Percentiles rank a stretch among this genome's conserved stretches.
These are phyloP conservation scores for Glycine tomentella DNA, from an alignment of 306 rosid genomes.

Conservation along the genomic window DNA sequence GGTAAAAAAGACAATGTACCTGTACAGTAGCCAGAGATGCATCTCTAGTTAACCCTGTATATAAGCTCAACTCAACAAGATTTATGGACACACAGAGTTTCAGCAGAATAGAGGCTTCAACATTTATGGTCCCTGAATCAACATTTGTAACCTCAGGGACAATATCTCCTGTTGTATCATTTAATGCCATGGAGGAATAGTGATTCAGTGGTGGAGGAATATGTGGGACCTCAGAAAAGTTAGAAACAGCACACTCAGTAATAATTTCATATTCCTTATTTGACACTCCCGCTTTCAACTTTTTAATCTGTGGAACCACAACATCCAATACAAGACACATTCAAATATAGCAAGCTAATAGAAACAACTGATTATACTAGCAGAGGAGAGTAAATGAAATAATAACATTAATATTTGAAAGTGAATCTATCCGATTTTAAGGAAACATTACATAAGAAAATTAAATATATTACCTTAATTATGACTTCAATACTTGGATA, in stretches of 20 bases:
- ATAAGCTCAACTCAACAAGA: constrained; percentile 82
- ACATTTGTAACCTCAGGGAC: constrained; percentile 51
- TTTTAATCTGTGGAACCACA: constrained; percentile 70
- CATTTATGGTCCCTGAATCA: constrained; percentile 55
- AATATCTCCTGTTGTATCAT: constrained; percentile 51
- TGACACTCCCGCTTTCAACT: constrained; percentile 90
- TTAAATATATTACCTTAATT: constrained; percentile 64
- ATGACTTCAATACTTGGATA: constrained; percentile 74
- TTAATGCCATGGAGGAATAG: constrained; percentile 47
- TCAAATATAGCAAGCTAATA: constrained; percentile 28
- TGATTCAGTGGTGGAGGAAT: constrained; percentile 68
- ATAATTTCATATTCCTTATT: constrained; percentile 89
- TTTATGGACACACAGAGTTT: constrained; percentile 70
- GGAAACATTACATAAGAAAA: constrained; percentile 37
- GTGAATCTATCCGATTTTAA: constrained; percentile 6
- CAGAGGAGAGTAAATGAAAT: constrained; percentile 23
- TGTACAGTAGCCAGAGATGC: constrained; percentile 91
- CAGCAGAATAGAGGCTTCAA: constrained; percentile 60
- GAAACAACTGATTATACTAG: background rate
- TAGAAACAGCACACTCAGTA: constrained; percentile 86
- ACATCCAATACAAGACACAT: constrained; percentile 40
- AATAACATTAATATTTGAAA: constrained; percentile 16
- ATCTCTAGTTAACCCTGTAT: constrained; percentile 73
- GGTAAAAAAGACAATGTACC: constrained; percentile 54
- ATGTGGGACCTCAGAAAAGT: constrained; percentile 82